Evolutionary conservation across 202 grass and related monocot species (phyloP).

Genomic region (Panicum hallii): DNA sequence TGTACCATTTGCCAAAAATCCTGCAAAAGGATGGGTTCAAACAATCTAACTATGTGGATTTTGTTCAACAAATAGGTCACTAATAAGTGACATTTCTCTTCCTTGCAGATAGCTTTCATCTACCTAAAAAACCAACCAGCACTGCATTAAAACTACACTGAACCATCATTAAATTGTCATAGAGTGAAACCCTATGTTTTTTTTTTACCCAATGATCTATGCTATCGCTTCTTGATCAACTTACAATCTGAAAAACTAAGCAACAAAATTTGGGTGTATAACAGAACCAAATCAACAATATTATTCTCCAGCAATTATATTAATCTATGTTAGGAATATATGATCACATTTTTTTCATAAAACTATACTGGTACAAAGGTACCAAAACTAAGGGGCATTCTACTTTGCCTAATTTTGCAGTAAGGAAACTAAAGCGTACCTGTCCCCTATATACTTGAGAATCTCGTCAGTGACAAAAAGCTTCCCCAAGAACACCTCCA

Average conservation of each 20-base stretch:
- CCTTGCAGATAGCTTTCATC: neutral
- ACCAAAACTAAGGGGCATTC: neutral
- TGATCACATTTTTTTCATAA: neutral
- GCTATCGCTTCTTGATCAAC: neutral
- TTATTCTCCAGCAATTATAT: neutral
- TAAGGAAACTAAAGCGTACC: neutral
- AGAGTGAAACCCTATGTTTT: neutral
- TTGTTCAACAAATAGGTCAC: neutral
- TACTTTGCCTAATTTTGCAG: neutral
- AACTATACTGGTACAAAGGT: neutral
- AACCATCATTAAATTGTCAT: neutral
- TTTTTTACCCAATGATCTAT: neutral
- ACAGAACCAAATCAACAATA: neutral
- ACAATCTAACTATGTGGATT: neutral
- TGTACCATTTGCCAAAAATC: neutral
- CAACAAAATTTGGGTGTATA: neutral
- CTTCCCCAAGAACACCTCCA: constrained; percentile 7
- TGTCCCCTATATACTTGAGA: neutral
- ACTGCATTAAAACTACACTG: neutral
- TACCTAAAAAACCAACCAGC: neutral
- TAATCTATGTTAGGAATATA: neutral
- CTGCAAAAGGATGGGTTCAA: neutral
- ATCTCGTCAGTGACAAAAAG: neutral
- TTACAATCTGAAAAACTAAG: neutral
- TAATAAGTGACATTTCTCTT: neutral